These are phyloP conservation scores for Globisporangium irregulare DNA, from an alignment of 352 stramenopile genomes.

Conservation along the genomic window DNA sequence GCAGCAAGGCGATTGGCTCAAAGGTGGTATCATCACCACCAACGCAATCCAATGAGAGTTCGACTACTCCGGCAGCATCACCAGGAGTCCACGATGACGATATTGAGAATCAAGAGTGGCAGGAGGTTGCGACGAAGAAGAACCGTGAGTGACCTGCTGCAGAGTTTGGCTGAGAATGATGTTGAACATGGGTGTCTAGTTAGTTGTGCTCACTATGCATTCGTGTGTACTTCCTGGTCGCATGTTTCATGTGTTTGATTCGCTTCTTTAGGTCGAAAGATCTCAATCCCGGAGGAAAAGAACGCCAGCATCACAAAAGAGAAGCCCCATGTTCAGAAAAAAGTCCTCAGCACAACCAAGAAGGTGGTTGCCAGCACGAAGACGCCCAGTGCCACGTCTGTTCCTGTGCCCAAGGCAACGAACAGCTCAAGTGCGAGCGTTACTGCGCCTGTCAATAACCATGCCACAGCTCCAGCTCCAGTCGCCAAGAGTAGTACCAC, in stretches of 20 bases:
- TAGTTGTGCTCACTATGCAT: background rate
- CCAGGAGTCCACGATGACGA: background rate
- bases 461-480: background rate
- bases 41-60: background rate
- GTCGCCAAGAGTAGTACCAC: background rate
- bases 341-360: background rate
- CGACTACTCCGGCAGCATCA: background rate
- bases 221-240: background rate
- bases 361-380: constrained; percentile 2
- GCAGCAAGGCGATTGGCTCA: background rate
- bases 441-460: background rate
- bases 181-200: background rate
- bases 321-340: background rate
- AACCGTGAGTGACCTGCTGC: constrained; percentile 16
- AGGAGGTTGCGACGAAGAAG: constrained; percentile 26
- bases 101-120: constrained; percentile 15
- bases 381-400: background rate
- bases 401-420: background rate
- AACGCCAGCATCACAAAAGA: background rate
- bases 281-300: constrained; percentile 7
- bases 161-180: background rate
- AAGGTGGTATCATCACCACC: too few species aligned
- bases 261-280: constrained; percentile 1
- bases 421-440: background rate
- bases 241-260: background rate